Evolutionary conservation across 257 asterid species (phyloP).

Genomic region (Mitragyna speciosa): DNA sequence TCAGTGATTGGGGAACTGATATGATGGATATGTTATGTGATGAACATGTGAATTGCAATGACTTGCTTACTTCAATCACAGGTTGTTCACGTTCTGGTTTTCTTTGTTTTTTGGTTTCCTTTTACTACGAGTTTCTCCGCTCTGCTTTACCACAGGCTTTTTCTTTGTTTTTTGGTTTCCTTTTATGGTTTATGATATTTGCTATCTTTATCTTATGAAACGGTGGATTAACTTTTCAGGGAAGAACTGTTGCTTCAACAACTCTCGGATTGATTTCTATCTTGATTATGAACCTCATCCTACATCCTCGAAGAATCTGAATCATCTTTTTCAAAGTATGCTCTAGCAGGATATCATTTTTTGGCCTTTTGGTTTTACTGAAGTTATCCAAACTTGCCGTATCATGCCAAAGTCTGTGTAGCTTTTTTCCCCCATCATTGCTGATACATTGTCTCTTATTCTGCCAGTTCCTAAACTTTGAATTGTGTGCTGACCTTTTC

Average conservation of each 20-base stretch:
- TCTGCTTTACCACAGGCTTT: background rate
- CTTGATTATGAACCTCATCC: conserved; percentile 94
- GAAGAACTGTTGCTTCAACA: conserved; percentile 87
- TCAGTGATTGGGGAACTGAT: conserved; percentile 60
- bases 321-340: conserved; percentile 92
- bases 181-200: too few species aligned
- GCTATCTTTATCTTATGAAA: background rate
- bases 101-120: background rate
- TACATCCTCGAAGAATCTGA: conserved; percentile 79
- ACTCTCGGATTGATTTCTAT: conserved; percentile 71
- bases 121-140: background rate
- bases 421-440: background rate
- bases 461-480: background rate
- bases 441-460: background rate
- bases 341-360: conserved; percentile 17
- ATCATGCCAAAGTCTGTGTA: background rate
- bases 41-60: conserved; percentile 61
- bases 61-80: conserved; percentile 75
- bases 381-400: background rate
- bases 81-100: conserved; percentile 42
- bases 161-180: background rate
- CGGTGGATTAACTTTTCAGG: conserved; percentile 48
- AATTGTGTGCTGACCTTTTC: conserved; percentile 15
- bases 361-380: background rate
- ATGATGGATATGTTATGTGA: conserved; percentile 86